Base-by-base conservation (phyloP, 768 basidiomycete species). In the Lactarius psammicola region DNA sequence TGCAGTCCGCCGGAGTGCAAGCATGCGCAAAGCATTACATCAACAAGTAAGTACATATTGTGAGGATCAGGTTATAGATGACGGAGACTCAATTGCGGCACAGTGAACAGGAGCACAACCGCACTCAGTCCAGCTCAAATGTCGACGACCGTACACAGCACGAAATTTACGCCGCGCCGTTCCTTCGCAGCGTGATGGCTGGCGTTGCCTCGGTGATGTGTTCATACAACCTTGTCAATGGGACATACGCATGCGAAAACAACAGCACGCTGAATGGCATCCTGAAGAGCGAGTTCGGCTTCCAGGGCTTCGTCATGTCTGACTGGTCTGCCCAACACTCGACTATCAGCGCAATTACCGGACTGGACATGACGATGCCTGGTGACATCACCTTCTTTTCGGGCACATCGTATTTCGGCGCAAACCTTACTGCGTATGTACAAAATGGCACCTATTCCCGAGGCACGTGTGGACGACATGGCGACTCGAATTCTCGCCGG, bases 1-100 rank as follows among this genome's bases (percentile, higher is more conserved):
- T 95, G 78, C 94, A 97, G 72, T 71, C 78, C 28, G 82, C 77
- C 10, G 94, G 94, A 44, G 89, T 94, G 0, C 90, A 93, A 72
- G 92, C 93, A 0, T 92, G 89, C 65, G 92, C 91, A 13, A 95
- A 95, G 75, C 93, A 95, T 75, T 84, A 82, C 59, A 81, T 93
- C 68, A 85, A 87, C 76, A 90, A 90, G 88, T 89, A 62, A 40
- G 84, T 78, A 3, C 36, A 17, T 7, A n/a, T 42, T 54, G 11
- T 4, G 2, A 2, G 4, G 31, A 18, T 46, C 30, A 31, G 57
- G 15, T 7, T 38, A 20, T n/a, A 0, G 23, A 15, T 34, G 49
- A 15, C 46, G 20, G 65, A 38, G 18, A 4, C 54, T 40, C 18
- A 9, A 7, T 42, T 28, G 1, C 17, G 20, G n/a, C 11, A 54